Evolutionary conservation across 805 yeast genomes (phyloP), one percentile per base, ranked within the genome.

Genomic region (Suhomyces sp.): DNA sequence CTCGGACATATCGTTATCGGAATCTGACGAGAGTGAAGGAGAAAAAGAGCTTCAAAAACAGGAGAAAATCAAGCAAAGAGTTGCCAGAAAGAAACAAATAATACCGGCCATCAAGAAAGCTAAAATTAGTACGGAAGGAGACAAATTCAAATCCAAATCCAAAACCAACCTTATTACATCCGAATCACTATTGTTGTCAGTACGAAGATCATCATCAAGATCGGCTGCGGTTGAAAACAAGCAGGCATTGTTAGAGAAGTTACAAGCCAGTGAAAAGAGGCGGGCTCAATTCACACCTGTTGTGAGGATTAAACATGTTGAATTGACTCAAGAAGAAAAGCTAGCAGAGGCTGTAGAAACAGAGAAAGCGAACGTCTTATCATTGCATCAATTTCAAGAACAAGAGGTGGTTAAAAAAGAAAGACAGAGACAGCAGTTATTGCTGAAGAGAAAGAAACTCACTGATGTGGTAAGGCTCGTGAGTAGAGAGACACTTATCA

Each of bases 341-440:
- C 67, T 87, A 44, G 85, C 79, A n/a, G 94, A 90, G 65, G 98
- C 99, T 0, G 73, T 84, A 44, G 87, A 85, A 59, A 94, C 97
- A 0, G 99, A 94, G 68, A 78, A 80, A 63, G 78, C 80, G 43
- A 94, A 94, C 66, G 72, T 83, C 2, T 73, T 82, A 24, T 87
- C 97, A 2, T 73, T 94, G 57, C 83, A 87, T 55, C 76, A 80
- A 60, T 94, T 88, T 63, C 82, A 86, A 60, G 96, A 92, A 60
- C 93, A 89, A 63, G 99, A 94, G 65, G 73, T 86, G 41, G 85
- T 83, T 45, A 85, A 89, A 60, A 90, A 89, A 64, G 85, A 86
- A 65, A 80, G 80, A 49, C 93, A 92, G 62, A 74, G 92, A 51
- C 89, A 86, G 44, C 70, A 87, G 53, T 82, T 88, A 66, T 76